Evolutionary conservation across 2,329 filamentous ascomycete species (phyloP).

Genomic region (Botryosphaeria agaves): DNA sequence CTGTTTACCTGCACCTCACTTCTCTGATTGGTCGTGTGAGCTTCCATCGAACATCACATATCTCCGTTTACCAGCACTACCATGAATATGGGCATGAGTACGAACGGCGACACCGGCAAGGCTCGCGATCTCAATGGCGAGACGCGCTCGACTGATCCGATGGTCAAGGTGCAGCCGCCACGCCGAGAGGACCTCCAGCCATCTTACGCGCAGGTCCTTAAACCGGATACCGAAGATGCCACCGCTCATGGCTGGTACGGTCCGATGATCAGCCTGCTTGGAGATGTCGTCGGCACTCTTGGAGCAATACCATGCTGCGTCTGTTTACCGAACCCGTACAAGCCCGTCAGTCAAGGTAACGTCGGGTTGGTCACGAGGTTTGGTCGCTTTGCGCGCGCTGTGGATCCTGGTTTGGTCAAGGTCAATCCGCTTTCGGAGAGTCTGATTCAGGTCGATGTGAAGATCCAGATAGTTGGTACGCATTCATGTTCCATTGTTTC

Average conservation of each 20-base stretch:
- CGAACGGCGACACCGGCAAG: too few relatives aligned
- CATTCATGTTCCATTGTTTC: constrained; percentile 4
- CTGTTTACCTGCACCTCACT: too few relatives aligned
- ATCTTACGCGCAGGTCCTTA: constrained; percentile 53
- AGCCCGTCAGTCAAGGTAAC: constrained; percentile 78
- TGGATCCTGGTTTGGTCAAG: constrained; percentile 92
- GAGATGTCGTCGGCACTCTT: constrained; percentile 54
- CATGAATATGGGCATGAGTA: too few relatives aligned
- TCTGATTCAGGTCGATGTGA: constrained; percentile 87
- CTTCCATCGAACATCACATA: too few relatives aligned
- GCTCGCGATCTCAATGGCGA: too few relatives aligned
- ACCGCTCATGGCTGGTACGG: constrained; percentile 79
- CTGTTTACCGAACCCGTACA: constrained; percentile 89
- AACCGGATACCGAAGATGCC: constrained; percentile 46
- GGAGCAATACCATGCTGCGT: constrained; percentile 87
- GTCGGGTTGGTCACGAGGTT: constrained; percentile 95
- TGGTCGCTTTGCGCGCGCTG: constrained; percentile 82
- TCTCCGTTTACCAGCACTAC: too few relatives aligned
- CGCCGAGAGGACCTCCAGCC: constrained; percentile 70
- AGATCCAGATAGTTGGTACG: constrained; percentile 81
- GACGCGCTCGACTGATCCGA: constrained; percentile 10
- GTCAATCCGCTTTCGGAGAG: constrained; percentile 90
- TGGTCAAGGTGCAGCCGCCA: constrained; percentile 56
- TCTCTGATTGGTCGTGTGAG: too few relatives aligned
- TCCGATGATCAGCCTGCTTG: constrained; percentile 64